Conservation (phyloP, 768 basidiomycete genomes). For the Leccinum subtestaceum region DNA sequence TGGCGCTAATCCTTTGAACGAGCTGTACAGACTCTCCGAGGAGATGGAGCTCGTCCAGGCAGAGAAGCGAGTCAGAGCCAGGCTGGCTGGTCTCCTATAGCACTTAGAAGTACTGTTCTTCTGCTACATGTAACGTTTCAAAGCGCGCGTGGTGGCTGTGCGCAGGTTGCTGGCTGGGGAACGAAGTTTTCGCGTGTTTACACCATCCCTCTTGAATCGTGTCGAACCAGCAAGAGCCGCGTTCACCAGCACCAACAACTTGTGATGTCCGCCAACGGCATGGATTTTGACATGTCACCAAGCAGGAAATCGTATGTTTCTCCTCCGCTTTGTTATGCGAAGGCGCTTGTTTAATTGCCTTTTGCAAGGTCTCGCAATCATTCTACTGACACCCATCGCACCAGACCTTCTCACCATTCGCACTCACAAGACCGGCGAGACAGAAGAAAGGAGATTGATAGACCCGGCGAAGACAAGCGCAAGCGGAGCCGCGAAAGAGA, state of each 20-base stretch:
- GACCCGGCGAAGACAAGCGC: conserved; percentile 54
- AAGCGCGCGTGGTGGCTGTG: conserved; percentile 23
- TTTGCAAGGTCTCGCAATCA: conserved; percentile 60
- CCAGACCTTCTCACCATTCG: conserved; percentile 70
- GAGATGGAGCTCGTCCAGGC: conserved; percentile 54
- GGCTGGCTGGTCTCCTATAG: conserved; percentile 42
- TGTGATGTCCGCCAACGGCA: conserved; percentile 49
- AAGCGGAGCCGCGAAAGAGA: conserved; percentile 61
- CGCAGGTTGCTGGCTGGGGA: conserved; percentile 9
- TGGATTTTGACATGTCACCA: conserved; percentile 65
- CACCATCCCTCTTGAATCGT: conserved; percentile 9
- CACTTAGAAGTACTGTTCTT: background rate
- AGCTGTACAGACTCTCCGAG: conserved; percentile 49
- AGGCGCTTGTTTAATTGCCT: conserved; percentile 5
- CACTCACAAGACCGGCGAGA: conserved; percentile 54
- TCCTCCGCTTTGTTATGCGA: background rate
- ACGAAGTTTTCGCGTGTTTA: conserved; percentile 38
- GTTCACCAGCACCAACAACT: conserved; percentile 1
- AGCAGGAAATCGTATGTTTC: conserved; percentile 58
- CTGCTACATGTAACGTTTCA: background rate
- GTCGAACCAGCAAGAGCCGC: conserved; percentile 8
- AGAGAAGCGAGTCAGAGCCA: conserved; percentile 54
- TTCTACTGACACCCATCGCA: conserved; percentile 74
- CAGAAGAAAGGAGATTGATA: conserved; percentile 48
- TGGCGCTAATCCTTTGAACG: conserved; percentile 50